A percentile compares a stretch with the other conserved stretches of the same genome.
These are phyloP conservation scores for Nicotiana benthamiana DNA, from an alignment of 257 asterid species.

Conservation along the genomic window DNA sequence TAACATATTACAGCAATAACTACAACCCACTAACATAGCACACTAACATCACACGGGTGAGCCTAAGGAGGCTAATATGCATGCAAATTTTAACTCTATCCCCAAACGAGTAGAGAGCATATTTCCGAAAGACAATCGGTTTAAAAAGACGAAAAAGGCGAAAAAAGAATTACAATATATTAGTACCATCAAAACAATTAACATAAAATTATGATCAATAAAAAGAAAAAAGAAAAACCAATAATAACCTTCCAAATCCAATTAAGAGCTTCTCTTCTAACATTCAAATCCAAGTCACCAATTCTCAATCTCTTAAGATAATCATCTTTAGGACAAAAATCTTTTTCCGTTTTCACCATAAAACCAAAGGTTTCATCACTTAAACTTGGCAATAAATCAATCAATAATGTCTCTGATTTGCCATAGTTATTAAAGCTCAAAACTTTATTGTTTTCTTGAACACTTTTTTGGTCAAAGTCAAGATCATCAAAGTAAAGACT, in stretches of 20 bases:
- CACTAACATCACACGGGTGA: no score
- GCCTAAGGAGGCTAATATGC: no score
- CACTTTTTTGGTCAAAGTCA: conserved; percentile 18
- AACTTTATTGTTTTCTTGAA: conserved; percentile 19
- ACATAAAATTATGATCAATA: neutral
- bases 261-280: conserved; percentile 59
- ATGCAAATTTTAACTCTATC: no score
- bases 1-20: neutral
- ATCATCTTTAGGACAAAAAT: conserved; percentile 47
- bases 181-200: neutral
- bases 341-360: conserved; percentile 53
- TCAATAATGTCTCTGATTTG: conserved; percentile 34
- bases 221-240: neutral
- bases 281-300: conserved; percentile 60
- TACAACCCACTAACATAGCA: no score
- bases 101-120: no score
- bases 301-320: conserved; percentile 59
- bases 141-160: no score
- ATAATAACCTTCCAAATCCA: conserved; percentile 72
- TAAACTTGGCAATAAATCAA: conserved; percentile 26
- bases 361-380: conserved; percentile 38
- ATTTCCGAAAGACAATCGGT: no score
- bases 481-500: conserved; percentile 35
- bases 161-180: neutral
- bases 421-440: conserved; percentile 20